Conservation (phyloP, 257 asterid species). For the Gentiana macrophylla region DNA sequence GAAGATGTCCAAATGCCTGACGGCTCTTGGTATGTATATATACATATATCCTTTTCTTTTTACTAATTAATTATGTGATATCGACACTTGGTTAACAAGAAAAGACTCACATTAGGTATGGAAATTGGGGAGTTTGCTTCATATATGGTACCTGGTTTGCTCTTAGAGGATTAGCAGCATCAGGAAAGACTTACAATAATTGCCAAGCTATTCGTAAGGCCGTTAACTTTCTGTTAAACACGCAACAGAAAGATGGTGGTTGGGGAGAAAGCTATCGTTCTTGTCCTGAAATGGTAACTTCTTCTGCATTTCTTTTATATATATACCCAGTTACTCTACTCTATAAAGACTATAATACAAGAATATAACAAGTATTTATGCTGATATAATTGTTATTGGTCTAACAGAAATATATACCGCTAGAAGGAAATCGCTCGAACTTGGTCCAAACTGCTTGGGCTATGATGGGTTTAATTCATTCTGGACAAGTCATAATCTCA, state of each 20-base stretch:
- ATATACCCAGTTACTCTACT: too few relatives aligned
- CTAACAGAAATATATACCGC: not conserved
- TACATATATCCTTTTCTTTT: not conserved
- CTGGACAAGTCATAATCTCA: not conserved
- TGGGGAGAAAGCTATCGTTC: not conserved
- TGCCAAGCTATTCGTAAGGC: conserved; percentile 44
- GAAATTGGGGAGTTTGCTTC: conserved; percentile 22
- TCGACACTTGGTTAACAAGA: not conserved
- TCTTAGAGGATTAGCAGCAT: conserved; percentile 17
- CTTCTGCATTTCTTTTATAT: not conserved
- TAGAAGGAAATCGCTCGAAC: too few relatives aligned
- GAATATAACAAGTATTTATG: too few relatives aligned
- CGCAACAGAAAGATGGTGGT: conserved; percentile 4
- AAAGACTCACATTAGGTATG: conserved; percentile 10
- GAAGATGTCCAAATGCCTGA: conserved; percentile 21
- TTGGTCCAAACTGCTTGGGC: too few relatives aligned
- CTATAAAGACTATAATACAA: too few relatives aligned
- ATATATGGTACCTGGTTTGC: conserved; percentile 32
- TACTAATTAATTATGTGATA: too few relatives aligned
- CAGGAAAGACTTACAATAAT: conserved; percentile 17
- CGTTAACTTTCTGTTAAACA: conserved; percentile 43
- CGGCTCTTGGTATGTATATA: conserved; percentile 20
- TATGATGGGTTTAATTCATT: not conserved
- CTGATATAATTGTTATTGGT: too few relatives aligned
- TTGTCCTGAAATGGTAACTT: not conserved